Evolutionary conservation across 2,329 filamentous ascomycete genomes (phyloP).

Genomic region (Diaporthe citriasiana): DNA sequence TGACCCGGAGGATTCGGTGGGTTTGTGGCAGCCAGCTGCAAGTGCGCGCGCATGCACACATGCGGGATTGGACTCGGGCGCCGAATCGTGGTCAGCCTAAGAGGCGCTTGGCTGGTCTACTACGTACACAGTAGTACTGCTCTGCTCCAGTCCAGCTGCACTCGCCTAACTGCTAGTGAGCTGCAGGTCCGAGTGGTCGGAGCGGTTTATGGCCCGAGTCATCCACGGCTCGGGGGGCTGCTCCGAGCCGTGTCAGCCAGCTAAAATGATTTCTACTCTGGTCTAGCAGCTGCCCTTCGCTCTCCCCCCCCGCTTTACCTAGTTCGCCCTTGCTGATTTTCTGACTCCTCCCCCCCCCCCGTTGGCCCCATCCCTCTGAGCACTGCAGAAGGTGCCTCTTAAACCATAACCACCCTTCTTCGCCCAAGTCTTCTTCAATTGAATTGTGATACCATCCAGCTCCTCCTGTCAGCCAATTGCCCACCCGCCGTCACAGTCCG

Average conservation of each 20-base stretch:
- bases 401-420: background rate
- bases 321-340: background rate
- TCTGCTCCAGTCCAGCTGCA: no score
- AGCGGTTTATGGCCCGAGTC: constrained; percentile 16
- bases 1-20: constrained; percentile 16
- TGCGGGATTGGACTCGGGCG: background rate
- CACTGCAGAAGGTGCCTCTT: background rate
- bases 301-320: background rate
- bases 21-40: background rate
- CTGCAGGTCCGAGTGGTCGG: background rate
- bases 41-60: no score
- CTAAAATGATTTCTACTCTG: background rate
- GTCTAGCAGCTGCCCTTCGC: background rate
- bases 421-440: background rate
- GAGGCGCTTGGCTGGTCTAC: background rate
- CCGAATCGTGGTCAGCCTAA: background rate
- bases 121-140: no score
- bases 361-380: background rate
- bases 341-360: background rate
- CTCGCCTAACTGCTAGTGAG: background rate
- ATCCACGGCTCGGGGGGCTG: background rate
- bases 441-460: background rate
- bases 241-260: constrained; percentile 22
- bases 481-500: background rate
- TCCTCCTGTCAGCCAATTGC: constrained; percentile 3